phyloP scores from a whole-genome alignment of 768 basidiomycete genomes.

The Fomitopsis pulvina region DNA sequence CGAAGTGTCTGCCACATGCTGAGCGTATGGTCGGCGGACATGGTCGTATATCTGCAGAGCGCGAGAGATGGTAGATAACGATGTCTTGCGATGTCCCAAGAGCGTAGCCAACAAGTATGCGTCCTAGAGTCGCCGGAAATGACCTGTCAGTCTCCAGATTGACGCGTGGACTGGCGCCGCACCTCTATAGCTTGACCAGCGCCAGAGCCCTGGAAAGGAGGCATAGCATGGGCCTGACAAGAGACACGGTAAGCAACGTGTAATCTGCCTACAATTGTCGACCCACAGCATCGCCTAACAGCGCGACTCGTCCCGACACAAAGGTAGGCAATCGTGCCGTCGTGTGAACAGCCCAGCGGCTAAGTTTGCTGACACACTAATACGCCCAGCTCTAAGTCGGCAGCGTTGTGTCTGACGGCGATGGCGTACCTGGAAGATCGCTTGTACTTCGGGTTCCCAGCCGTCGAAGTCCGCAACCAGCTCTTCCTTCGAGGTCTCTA shows the following conservation, averaged over 20 bases:
- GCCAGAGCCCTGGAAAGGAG: conserved; percentile 38
- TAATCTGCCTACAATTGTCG: neutral
- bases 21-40: conserved; percentile 24
- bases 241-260: neutral
- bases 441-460: conserved; percentile 58
- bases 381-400: neutral
- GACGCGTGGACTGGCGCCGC: conserved; percentile 1
- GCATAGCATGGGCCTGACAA: conserved; percentile 31
- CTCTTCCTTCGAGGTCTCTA: conserved; percentile 36
- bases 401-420: neutral
- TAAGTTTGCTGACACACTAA: neutral
- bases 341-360: conserved; percentile 55
- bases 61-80: conserved; percentile 12
- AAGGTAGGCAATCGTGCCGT: conserved; percentile 45
- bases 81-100: conserved; percentile 36
- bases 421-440: conserved; percentile 41
- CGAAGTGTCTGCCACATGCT: conserved; percentile 19
- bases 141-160: neutral
- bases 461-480: conserved; percentile 36
- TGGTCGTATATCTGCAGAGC: conserved; percentile 25
- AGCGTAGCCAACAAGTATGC: conserved; percentile 30
- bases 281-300: conserved; percentile 36
- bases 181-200: conserved; percentile 40
- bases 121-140: conserved; percentile 23
- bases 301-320: conserved; percentile 44